These are phyloP conservation scores for Boletellus deceptivus DNA, from an alignment of 1,284 basidiomycete species.

Conservation along the genomic window DNA sequence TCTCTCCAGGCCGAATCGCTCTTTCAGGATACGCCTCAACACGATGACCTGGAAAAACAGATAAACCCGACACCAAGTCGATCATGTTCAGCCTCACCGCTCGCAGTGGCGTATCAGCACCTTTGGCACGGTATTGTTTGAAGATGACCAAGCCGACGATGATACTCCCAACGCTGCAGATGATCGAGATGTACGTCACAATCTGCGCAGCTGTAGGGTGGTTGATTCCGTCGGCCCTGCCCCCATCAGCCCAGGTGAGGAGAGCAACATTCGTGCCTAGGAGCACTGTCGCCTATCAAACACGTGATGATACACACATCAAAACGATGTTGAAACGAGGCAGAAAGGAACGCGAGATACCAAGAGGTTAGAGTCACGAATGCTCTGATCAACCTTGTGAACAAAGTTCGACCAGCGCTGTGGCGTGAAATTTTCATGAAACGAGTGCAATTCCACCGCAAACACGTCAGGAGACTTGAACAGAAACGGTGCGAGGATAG, in stretches of 20 bases:
- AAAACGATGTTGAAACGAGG: neutral
- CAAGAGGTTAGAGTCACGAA: constrained; percentile 31
- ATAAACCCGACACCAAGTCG: neutral
- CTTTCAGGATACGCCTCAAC: constrained; percentile 27
- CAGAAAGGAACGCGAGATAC: constrained; percentile 8
- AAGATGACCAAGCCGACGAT: constrained; percentile 29
- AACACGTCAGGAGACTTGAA: constrained; percentile 29
- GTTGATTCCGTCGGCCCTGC: neutral
- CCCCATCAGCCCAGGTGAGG: constrained; percentile 15
- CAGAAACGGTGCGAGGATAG: constrained; percentile 21
- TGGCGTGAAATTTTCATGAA: constrained; percentile 27
- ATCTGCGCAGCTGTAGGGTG: constrained; percentile 24
- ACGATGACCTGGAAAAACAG: constrained; percentile 19
- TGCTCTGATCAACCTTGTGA: constrained; percentile 30
- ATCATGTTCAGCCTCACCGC: constrained; percentile 17
- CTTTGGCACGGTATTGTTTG: constrained; percentile 34
- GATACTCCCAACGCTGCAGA: constrained; percentile 31
- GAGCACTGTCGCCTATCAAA: constrained; percentile 29
- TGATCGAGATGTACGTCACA: constrained; percentile 30
- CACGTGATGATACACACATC: neutral
- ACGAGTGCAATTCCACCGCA: constrained; percentile 26
- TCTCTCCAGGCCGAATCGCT: constrained; percentile 25
- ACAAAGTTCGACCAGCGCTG: constrained; percentile 30
- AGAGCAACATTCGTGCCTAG: constrained; percentile 24
- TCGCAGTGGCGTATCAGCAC: constrained; percentile 32